These are phyloP conservation scores for Neoboletus brunneissimus DNA, from an alignment of 768 basidiomycete genomes.

Conservation along the genomic window DNA sequence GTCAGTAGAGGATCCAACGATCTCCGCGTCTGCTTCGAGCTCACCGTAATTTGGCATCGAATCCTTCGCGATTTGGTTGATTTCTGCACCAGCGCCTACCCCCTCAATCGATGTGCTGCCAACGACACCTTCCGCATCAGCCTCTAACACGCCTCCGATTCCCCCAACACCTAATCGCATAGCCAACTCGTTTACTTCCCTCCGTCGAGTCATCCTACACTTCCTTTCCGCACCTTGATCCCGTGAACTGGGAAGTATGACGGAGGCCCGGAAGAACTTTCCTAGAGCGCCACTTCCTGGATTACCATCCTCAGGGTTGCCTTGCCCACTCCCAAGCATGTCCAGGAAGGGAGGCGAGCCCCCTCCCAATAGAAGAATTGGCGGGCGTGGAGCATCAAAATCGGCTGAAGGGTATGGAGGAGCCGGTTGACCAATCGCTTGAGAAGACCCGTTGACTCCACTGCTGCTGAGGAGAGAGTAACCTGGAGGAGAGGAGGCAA, in stretches of 20 bases:
- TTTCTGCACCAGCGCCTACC: constrained; percentile 2
- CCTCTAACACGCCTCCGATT: constrained; percentile 64
- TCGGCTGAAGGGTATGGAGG: constrained; percentile 28
- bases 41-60: constrained; percentile 10
- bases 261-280: constrained; percentile 64
- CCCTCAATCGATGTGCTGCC: neutral
- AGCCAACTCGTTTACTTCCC: constrained; percentile 76
- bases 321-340: constrained; percentile 21
- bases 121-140: neutral
- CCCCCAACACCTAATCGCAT: constrained; percentile 82
- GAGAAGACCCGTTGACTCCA: constrained; percentile 4
- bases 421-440: constrained; percentile 21
- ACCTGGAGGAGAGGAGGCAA: constrained; percentile 25
- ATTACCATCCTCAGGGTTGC: constrained; percentile 17
- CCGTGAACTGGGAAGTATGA: constrained; percentile 63
- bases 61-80: constrained; percentile 3
- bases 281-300: constrained; percentile 16
- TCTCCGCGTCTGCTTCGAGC: constrained; percentile 17
- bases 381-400: constrained; percentile 22
- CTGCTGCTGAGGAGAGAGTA: constrained; percentile 3
- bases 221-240: constrained; percentile 52
- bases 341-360: constrained; percentile 22
- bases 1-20: constrained; percentile 16
- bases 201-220: constrained; percentile 57
- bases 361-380: constrained; percentile 27